These are phyloP conservation scores for Dianthus caryophyllus DNA, from an alignment of 148 eudicot genomes.

Conservation along the genomic window DNA sequence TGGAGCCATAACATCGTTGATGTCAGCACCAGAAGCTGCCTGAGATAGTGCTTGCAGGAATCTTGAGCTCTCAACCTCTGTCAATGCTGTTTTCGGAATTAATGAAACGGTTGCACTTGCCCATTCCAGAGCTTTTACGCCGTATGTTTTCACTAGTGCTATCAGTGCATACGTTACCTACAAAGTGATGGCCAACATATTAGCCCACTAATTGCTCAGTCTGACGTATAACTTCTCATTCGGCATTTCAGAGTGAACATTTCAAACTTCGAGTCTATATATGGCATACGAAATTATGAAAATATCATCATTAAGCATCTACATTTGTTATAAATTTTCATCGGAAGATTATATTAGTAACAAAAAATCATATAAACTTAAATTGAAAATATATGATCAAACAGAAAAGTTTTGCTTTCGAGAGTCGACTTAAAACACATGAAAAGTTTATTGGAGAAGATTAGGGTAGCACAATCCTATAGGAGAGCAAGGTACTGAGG, in stretches of 20 bases:
- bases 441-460: background rate
- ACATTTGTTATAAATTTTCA: too few species aligned
- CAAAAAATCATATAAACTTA: too few species aligned
- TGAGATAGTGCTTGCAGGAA: constrained; percentile 80
- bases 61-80: constrained; percentile 63
- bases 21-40: constrained; percentile 62
- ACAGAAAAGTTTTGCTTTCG: too few species aligned
- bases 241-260: too few species aligned
- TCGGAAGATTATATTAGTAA: too few species aligned
- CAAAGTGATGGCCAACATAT: background rate
- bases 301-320: too few species aligned
- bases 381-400: too few species aligned
- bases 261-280: too few species aligned
- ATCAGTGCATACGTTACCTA: constrained; percentile 79
- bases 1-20: constrained; percentile 49
- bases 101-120: constrained; percentile 55
- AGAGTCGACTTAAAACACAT: too few species aligned
- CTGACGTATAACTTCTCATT: too few species aligned
- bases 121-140: constrained; percentile 69
- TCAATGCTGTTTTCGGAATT: constrained; percentile 76
- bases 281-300: too few species aligned
- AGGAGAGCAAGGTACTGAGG: background rate
- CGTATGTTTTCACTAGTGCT: constrained; percentile 69
- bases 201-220: background rate
- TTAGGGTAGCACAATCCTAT: background rate